Conservation (phyloP, 371 early-diverging fungal species). For the Mortierella sp. region DNA sequence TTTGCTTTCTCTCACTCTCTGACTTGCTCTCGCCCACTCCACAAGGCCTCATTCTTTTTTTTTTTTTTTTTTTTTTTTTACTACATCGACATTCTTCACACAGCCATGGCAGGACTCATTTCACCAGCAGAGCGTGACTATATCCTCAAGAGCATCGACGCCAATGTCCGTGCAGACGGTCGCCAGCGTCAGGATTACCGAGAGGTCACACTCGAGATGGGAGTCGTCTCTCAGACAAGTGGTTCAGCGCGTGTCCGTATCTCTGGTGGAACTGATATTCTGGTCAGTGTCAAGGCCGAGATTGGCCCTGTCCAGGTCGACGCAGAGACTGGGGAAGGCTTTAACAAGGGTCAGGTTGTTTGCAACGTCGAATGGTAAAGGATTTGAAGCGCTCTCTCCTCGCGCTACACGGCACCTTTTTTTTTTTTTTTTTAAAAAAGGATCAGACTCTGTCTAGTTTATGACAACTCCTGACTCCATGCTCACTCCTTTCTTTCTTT, state of each 20-base stretch:
- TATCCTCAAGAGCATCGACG: conserved; percentile 84
- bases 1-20: too few species aligned
- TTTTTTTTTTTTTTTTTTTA: not conserved
- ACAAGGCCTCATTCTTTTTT: not conserved
- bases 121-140: conserved; percentile 87
- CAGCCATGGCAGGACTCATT: conserved; percentile 61
- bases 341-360: conserved; percentile 71
- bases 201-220: conserved; percentile 79
- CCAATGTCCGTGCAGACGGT: conserved; percentile 89
- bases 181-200: conserved; percentile 83
- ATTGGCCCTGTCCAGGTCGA: conserved; percentile 77
- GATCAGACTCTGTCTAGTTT: too few species aligned
- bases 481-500: conserved; percentile 1
- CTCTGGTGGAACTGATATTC: conserved; percentile 85
- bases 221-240: conserved; percentile 87
- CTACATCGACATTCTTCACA: not conserved
- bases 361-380: conserved; percentile 92
- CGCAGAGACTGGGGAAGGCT: conserved; percentile 58
- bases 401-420: not conserved
- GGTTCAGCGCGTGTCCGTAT: conserved; percentile 86
- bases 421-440: conserved; percentile 1
- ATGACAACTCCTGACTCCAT: too few species aligned
- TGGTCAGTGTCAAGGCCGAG: conserved; percentile 95
- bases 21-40: not conserved
- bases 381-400: too few species aligned